Evolutionary conservation across 164 flowering plant species (phyloP).

Genomic region (Magnolia sinica): DNA sequence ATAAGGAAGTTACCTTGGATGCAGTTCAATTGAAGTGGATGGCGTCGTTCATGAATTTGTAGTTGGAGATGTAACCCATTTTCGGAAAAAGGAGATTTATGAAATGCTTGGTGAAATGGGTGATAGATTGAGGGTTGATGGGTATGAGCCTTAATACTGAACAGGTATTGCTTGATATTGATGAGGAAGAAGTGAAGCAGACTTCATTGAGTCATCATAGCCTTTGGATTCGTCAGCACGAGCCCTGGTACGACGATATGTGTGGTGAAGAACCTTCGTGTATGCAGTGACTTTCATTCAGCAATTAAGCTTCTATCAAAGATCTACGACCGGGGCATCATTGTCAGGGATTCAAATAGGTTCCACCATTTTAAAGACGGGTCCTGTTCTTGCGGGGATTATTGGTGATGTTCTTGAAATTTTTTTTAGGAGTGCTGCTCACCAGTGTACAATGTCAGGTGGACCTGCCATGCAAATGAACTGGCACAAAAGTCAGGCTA

Average conservation of each 20-base stretch:
- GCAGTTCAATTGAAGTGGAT: constrained; percentile 17
- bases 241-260: constrained; percentile 11
- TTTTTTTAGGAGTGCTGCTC: background rate
- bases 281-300: constrained; percentile 12
- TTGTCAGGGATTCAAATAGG: background rate
- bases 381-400: constrained; percentile 14
- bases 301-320: constrained; percentile 6
- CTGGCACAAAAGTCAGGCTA: too few relatives aligned
- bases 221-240: constrained; percentile 13
- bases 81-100: constrained; percentile 9
- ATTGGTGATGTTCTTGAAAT: constrained; percentile 6
- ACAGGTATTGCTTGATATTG: constrained; percentile 12
- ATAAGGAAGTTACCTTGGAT: constrained; percentile 13
- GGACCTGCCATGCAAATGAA: too few relatives aligned
- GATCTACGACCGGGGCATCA: constrained; percentile 9
- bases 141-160: constrained; percentile 13
- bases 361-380: constrained; percentile 15
- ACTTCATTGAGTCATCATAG: constrained; percentile 13
- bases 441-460: too few relatives aligned
- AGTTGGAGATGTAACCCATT: constrained; percentile 7
- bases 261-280: background rate
- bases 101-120: constrained; percentile 14
- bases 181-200: constrained; percentile 14
- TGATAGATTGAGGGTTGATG: background rate
- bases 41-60: constrained; percentile 13